phyloP scores from a whole-genome alignment of 495 filamentous ascomycete genomes.

The Alectoria sarmentosa region DNA sequence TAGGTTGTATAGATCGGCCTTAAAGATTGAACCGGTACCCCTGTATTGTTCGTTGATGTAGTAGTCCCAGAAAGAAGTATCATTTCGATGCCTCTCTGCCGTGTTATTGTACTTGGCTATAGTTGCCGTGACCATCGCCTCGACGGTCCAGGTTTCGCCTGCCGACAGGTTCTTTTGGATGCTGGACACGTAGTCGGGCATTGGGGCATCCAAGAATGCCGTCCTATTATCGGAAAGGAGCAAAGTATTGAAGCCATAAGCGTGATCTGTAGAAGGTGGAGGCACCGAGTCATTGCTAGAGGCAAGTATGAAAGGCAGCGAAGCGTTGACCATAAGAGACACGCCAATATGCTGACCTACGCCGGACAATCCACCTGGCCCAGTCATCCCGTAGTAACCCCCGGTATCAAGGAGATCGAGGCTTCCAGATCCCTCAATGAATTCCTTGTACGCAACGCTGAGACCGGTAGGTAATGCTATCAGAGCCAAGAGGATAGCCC shows the following conservation, averaged over 20 bases:
- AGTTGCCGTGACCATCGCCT: slow-evolving; percentile 10
- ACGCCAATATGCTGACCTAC: slow-evolving; percentile 18
- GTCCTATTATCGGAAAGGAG: slow-evolving; percentile 12
- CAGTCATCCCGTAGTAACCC: slow-evolving; percentile 21
- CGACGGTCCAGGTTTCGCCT: slow-evolving; percentile 19
- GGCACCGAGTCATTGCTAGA: slow-evolving; percentile 10
- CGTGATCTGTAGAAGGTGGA: slow-evolving; percentile 8
- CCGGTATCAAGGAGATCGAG: slow-evolving; percentile 3
- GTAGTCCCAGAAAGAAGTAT: slow-evolving; percentile 15
- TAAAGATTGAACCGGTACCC: too few species aligned
- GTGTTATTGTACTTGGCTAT: slow-evolving; percentile 18
- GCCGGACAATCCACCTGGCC: slow-evolving; percentile 10
- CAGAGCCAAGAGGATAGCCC: slow-evolving; percentile 10
- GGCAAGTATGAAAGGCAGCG: slow-evolving; percentile 16
- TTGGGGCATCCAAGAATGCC: slow-evolving; percentile 18
- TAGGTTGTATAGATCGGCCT: too few species aligned
- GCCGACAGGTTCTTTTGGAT: slow-evolving; percentile 13
- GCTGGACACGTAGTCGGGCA: slow-evolving; percentile 14
- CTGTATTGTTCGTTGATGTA: too few species aligned
- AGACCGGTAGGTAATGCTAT: slow-evolving; percentile 15
- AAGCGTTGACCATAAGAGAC: slow-evolving; percentile 22
- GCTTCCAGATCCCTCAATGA: slow-evolving; percentile 13
- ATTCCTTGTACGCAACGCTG: slow-evolving; percentile 23
- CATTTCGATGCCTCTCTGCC: too few species aligned
- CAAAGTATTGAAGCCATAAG: slow-evolving; percentile 21